Evolutionary conservation across 23 red algal species (phyloP).

Genomic region (Gracilaria vermiculophylla): DNA sequence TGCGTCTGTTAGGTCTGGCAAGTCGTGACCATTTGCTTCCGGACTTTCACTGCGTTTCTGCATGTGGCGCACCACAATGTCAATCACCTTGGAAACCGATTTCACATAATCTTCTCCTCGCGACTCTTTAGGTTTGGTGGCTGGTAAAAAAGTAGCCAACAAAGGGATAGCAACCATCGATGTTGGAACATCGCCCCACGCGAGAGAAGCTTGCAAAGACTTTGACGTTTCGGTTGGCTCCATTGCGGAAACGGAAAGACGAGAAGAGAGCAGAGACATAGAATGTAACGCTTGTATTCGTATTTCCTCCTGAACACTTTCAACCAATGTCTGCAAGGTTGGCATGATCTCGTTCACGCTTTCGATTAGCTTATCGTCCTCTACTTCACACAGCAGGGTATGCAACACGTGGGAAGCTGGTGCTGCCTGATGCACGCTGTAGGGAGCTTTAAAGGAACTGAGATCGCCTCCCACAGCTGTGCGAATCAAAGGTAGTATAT

Average conservation of each 20-base stretch:
- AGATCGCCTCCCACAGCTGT: not conserved
- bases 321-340: not conserved
- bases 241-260: not conserved
- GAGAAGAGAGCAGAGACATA: not conserved
- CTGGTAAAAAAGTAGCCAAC: not conserved
- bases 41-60: not conserved
- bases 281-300: not conserved
- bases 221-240: not conserved
- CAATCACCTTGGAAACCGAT: not conserved
- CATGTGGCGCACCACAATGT: not conserved
- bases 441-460: not conserved
- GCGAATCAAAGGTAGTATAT: not conserved
- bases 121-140: not conserved
- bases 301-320: constrained; percentile 5
- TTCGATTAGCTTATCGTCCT: not conserved
- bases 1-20: not conserved
- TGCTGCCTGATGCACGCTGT: not conserved
- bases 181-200: constrained; percentile 15
- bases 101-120: not conserved
- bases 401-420: constrained; percentile 11
- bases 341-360: not conserved
- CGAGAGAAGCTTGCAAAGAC: not conserved
- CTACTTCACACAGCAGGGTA: not conserved
- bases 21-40: not conserved
- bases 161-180: constrained; percentile 17